phyloP scores from a whole-genome alignment of 2,329 filamentous ascomycete genomes.

The Camillea tinctor region DNA sequence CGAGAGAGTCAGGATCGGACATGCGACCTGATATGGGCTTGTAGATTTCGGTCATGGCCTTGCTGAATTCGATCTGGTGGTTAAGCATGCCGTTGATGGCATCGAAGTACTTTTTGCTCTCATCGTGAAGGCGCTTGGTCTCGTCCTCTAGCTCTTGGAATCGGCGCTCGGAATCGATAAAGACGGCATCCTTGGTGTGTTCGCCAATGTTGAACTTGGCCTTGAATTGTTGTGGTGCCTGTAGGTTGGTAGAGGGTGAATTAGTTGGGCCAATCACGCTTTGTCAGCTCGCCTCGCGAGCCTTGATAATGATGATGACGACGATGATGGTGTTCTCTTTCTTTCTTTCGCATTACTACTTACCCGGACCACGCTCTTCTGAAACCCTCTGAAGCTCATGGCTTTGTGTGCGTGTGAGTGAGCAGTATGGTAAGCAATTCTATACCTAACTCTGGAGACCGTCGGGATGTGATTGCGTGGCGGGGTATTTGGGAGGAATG shows the following conservation, averaged over 20 bases:
- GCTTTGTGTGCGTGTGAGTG: slow-evolving; percentile 9
- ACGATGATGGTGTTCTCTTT: background rate
- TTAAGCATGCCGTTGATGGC: slow-evolving; percentile 97
- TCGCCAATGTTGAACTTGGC: slow-evolving; percentile 94
- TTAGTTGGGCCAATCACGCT: slow-evolving; percentile 3
- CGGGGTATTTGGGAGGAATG: slow-evolving; percentile 1
- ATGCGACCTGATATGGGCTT: slow-evolving; percentile 95
- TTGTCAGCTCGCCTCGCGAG: background rate
- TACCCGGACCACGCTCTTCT: slow-evolving; percentile 85
- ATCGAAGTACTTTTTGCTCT: slow-evolving; percentile 95
- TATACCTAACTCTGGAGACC: background rate
- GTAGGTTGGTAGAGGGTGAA: slow-evolving; percentile 5
- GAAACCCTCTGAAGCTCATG: slow-evolving; percentile 98
- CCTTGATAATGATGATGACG: background rate
- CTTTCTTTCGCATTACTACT: slow-evolving; percentile 30
- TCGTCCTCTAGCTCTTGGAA: slow-evolving; percentile 93
- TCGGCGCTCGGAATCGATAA: slow-evolving; percentile 88
- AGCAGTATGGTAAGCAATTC: slow-evolving; percentile 1
- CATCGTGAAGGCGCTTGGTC: slow-evolving; percentile 91
- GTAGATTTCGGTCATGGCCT: slow-evolving; percentile 95
- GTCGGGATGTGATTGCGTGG: slow-evolving; percentile 1
- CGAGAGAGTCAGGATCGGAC: slow-evolving; percentile 84
- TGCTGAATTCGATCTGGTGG: slow-evolving; percentile 97
- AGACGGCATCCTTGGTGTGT: slow-evolving; percentile 90
- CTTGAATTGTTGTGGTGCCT: slow-evolving; percentile 91